A percentile compares a stretch with the other conserved stretches of the same genome.
Evolutionary conservation across 192 early-diverging fungal genomes (phyloP).

Genomic region (Lunasporangiospora selenospora): DNA sequence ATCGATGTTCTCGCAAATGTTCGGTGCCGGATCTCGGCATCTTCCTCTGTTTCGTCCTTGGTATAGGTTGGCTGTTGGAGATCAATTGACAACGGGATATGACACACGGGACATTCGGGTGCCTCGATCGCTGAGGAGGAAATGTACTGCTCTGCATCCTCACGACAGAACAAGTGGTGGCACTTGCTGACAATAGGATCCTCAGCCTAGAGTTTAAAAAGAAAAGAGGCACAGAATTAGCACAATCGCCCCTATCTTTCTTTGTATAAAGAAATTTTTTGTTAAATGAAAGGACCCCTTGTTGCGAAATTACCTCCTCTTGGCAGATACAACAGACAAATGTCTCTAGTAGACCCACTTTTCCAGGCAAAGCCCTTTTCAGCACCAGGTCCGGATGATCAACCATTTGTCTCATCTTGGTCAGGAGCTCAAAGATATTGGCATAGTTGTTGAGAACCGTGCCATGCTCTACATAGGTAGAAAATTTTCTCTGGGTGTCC

Average conservation of each 20-base stretch:
- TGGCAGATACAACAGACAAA: constrained; percentile 85
- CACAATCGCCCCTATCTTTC: too few species aligned
- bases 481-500: constrained; percentile 77
- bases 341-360: constrained; percentile 64
- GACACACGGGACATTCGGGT: constrained; percentile 84
- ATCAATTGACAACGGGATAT: constrained; percentile 76
- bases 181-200: constrained; percentile 85
- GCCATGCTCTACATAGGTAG: constrained; percentile 78
- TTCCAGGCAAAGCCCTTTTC: constrained; percentile 59
- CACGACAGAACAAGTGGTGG: constrained; percentile 92
- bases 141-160: constrained; percentile 68
- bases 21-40: constrained; percentile 29
- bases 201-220: constrained; percentile 56
- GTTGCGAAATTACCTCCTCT: constrained; percentile 70
- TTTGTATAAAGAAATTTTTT: too few species aligned
- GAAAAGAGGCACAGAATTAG: not conserved
- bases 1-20: constrained; percentile 73
- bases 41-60: constrained; percentile 48
- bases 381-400: constrained; percentile 88
- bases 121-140: constrained; percentile 32
- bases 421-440: constrained; percentile 90
- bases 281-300: too few species aligned
- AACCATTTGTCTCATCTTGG: constrained; percentile 87
- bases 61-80: constrained; percentile 60
- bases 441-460: constrained; percentile 95